These are phyloP conservation scores for Pleodorina starrii DNA, from an alignment of 139 green algal species.

Conservation along the genomic window DNA sequence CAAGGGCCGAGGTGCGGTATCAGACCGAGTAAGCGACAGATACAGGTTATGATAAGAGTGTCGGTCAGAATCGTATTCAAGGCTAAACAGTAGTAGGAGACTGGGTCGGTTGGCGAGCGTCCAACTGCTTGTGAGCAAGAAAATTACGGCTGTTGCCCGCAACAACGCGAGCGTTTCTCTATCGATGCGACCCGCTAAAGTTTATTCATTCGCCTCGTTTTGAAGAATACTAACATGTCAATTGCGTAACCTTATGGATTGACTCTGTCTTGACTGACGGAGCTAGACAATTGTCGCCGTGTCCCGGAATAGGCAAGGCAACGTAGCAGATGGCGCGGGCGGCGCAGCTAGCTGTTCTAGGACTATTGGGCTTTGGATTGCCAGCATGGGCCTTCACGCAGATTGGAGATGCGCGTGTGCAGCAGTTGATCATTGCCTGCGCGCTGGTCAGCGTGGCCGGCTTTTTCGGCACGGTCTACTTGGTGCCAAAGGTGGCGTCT, in stretches of 20 bases:
- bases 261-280: too few species aligned
- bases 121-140: too few species aligned
- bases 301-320: background rate
- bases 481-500: slow-evolving; percentile 76
- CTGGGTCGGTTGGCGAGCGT: too few species aligned
- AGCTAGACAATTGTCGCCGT: background rate
- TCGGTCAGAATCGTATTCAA: too few species aligned
- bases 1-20: too few species aligned
- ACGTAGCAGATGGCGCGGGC: slow-evolving; percentile 14
- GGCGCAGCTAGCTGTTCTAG: background rate
- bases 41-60: too few species aligned
- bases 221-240: too few species aligned
- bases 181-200: background rate
- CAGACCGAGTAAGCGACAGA: too few species aligned
- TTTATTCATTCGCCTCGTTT: too few species aligned
- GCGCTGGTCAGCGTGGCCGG: slow-evolving; percentile 73
- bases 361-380: slow-evolving; percentile 16
- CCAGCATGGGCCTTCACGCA: slow-evolving; percentile 45
- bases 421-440: slow-evolving; percentile 53
- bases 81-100: too few species aligned
- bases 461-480: slow-evolving; percentile 74
- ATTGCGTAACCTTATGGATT: too few species aligned
- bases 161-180: background rate
- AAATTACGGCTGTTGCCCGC: background rate
- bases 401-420: slow-evolving; percentile 59